These are phyloP conservation scores for Onygenales sp. DNA, from an alignment of 2,329 filamentous ascomycete species.

Conservation along the genomic window DNA sequence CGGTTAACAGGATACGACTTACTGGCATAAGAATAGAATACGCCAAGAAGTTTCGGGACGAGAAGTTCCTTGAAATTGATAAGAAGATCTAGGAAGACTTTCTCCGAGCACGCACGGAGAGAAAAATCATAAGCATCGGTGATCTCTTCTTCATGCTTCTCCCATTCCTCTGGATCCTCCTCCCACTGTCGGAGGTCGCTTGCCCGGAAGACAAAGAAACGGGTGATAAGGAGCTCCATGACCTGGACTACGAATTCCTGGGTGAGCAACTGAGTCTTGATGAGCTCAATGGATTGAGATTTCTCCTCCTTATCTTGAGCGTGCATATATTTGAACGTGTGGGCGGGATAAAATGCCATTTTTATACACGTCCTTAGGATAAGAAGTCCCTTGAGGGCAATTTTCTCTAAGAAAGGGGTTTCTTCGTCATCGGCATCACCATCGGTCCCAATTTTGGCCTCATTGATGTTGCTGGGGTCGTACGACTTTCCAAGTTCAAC, in stretches of 20 bases:
- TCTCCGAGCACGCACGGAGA: constrained; percentile 84
- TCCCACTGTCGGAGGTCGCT: constrained; percentile 87
- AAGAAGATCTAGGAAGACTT: constrained; percentile 83
- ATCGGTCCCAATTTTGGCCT: constrained; percentile 32
- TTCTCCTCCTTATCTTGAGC: constrained; percentile 68
- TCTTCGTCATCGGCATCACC: constrained; percentile 39
- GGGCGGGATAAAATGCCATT: constrained; percentile 70
- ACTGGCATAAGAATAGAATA: constrained; percentile 70
- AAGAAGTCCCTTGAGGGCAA: constrained; percentile 74
- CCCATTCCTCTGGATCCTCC: constrained; percentile 92
- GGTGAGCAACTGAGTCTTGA: constrained; percentile 67
- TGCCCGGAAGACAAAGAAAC: constrained; percentile 78
- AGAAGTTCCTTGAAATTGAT: constrained; percentile 80
- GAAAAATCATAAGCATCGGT: constrained; percentile 87
- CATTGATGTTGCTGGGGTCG: constrained; percentile 14
- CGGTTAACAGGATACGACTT: constrained; percentile 23
- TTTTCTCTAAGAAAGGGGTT: constrained; percentile 59
- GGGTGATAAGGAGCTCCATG: constrained; percentile 74
- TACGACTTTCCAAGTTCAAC: constrained; percentile 65
- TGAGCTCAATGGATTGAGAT: constrained; percentile 54
- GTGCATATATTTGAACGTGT: constrained; percentile 76
- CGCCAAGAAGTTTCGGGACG: constrained; percentile 66
- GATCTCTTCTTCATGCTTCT: constrained; percentile 75
- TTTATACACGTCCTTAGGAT: constrained; percentile 73
- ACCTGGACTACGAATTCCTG: constrained; percentile 69